Evolutionary conservation across 2,329 filamentous ascomycete genomes (phyloP).

Genomic region (Microsporum ferrugineum): DNA sequence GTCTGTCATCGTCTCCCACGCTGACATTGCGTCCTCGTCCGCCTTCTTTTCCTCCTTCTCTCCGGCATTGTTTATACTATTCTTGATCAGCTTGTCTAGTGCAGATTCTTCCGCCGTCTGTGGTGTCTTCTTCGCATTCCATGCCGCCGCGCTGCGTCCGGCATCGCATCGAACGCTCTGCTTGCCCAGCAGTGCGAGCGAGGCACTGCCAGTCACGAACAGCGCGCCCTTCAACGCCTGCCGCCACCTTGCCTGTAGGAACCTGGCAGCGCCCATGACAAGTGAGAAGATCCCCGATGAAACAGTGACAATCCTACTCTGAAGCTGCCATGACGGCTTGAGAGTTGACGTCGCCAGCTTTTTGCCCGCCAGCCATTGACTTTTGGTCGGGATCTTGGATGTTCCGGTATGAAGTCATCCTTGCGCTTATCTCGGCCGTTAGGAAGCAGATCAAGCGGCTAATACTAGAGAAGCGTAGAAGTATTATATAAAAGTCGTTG

Average conservation of each 20-base stretch:
- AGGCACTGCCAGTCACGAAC: slow-evolving; percentile 19
- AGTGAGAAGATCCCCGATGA: slow-evolving; percentile 17
- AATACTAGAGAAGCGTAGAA: no score
- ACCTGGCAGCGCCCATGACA: slow-evolving; percentile 27
- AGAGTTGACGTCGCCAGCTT: not conserved
- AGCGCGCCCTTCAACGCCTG: slow-evolving; percentile 26
- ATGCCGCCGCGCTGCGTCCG: slow-evolving; percentile 9
- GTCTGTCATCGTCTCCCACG: slow-evolving; percentile 42
- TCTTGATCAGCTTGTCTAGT: not conserved
- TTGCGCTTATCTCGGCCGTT: not conserved
- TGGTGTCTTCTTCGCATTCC: slow-evolving; percentile 5
- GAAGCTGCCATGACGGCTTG: not conserved
- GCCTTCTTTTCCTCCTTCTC: not conserved
- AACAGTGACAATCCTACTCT: not conserved
- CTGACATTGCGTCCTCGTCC: slow-evolving; percentile 15
- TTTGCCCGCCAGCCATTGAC: slow-evolving; percentile 1
- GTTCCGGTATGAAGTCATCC: not conserved
- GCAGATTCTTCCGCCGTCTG: not conserved
- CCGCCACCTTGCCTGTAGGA: slow-evolving; percentile 26
- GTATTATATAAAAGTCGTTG: not conserved
- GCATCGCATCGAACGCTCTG: slow-evolving; percentile 12
- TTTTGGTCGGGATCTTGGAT: not conserved
- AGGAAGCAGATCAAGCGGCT: not conserved
- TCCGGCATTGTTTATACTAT: not conserved
- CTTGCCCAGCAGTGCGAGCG: slow-evolving; percentile 15